A percentile compares a stretch with the other conserved stretches of the same genome.
These are phyloP conservation scores for Didymella sp. DNA, from an alignment of 2,329 filamentous ascomycete species.

Conservation along the genomic window DNA sequence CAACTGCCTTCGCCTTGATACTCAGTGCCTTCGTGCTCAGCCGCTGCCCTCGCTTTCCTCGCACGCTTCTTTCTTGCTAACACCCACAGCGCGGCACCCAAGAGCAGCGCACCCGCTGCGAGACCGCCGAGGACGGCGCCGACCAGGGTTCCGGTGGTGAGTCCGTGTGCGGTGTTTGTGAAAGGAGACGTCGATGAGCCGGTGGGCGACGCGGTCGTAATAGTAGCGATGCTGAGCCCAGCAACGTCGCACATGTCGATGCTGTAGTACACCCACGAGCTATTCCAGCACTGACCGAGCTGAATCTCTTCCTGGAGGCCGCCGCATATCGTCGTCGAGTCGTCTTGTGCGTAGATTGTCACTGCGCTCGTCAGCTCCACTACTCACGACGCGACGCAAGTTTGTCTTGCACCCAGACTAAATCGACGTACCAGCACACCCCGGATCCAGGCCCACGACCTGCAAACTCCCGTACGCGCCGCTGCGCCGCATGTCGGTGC, in stretches of 20 bases:
- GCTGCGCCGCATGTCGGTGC: constrained; percentile 12
- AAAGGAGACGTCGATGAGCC: neutral
- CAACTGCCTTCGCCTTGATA: too few species aligned
- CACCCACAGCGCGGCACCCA: constrained; percentile 1
- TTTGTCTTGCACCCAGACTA: too few species aligned
- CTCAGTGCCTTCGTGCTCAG: too few species aligned
- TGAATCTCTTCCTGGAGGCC: constrained; percentile 12
- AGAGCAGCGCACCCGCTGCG: neutral
- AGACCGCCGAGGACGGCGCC: constrained; percentile 1
- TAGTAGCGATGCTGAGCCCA: neutral
- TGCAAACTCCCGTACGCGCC: constrained; percentile 14
- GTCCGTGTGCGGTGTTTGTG: neutral
- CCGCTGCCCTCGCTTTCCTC: neutral
- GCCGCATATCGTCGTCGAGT: constrained; percentile 1
- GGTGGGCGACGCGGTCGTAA: neutral
- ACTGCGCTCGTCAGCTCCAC: too few species aligned
- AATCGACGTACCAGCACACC: constrained; percentile 1
- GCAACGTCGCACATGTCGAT: constrained; percentile 17
- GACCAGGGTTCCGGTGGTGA: neutral
- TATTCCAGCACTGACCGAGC: constrained; percentile 16
- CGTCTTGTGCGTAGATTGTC: constrained; percentile 18
- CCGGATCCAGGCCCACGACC: constrained; percentile 10
- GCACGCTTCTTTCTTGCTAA: neutral
- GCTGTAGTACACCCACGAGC: constrained; percentile 19
- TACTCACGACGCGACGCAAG: too few species aligned